phyloP scores from a whole-genome alignment of 1,139 yeast species.

The Taiozyma sp. region DNA sequence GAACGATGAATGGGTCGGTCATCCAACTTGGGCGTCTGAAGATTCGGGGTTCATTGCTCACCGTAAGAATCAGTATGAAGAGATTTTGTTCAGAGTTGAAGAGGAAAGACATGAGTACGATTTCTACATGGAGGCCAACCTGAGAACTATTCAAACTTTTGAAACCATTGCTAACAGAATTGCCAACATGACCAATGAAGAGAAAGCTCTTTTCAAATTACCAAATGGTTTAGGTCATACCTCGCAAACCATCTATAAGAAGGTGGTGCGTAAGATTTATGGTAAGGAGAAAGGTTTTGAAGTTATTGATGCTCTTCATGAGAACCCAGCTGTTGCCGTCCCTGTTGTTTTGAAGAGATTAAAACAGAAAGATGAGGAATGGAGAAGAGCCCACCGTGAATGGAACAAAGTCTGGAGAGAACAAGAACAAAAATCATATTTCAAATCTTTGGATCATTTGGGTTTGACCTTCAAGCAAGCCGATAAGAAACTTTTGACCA shows the following conservation, averaged over 20 bases:
- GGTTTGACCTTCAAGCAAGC: conserved; percentile 96
- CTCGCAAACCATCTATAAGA: conserved; percentile 85
- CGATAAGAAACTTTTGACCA: conserved; percentile 86
- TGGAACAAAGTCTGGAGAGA: conserved; percentile 99
- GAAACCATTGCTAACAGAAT: conserved; percentile 95
- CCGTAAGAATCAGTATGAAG: conserved; percentile 96
- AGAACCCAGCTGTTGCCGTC: conserved; percentile 90
- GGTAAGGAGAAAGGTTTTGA: conserved; percentile 95
- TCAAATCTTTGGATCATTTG: conserved; percentile 88
- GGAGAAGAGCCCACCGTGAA: conserved; percentile 98
- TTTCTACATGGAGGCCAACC: conserved; percentile 89
- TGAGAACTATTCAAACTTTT: conserved; percentile 90
- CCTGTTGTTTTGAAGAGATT: conserved; percentile 88
- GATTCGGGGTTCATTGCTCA: conserved; percentile 98
- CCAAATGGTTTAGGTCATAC: conserved; percentile 95
- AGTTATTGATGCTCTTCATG: conserved; percentile 93
- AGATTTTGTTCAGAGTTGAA: conserved; percentile 88
- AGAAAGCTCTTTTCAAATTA: conserved; percentile 76
- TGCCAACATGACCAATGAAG: conserved; percentile 89
- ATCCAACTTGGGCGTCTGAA: conserved; percentile 99
- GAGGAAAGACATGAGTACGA: conserved; percentile 98
- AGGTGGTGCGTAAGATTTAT: conserved; percentile 86
- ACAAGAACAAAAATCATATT: conserved; percentile 91
- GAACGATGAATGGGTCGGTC: conserved; percentile 99
- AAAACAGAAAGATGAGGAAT: conserved; percentile 97